Evolutionary conservation across 2,329 filamentous ascomycete genomes (phyloP).

Genomic region (Diplodia mutila): DNA sequence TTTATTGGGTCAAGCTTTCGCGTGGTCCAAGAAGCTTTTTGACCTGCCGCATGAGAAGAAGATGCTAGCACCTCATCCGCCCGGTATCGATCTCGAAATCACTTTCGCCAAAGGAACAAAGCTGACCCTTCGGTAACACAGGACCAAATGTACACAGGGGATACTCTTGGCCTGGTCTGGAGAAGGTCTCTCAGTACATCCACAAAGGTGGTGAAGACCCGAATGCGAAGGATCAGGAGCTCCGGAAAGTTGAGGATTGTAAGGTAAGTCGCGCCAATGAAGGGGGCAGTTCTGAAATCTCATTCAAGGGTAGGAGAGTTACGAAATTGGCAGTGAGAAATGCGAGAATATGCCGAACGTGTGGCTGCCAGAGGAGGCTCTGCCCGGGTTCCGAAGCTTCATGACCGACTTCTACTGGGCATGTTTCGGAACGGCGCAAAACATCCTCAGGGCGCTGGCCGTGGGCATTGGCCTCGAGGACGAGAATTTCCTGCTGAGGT

Average conservation of each 20-base stretch:
- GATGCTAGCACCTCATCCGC: constrained; percentile 54
- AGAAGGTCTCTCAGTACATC: constrained; percentile 51
- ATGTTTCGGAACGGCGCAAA: constrained; percentile 48
- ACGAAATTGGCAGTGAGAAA: constrained; percentile 53
- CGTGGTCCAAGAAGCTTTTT: constrained; percentile 50
- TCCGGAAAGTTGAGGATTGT: constrained; percentile 54
- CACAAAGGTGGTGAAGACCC: constrained; percentile 48
- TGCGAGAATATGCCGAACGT: constrained; percentile 48
- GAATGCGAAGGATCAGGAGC: constrained; percentile 47
- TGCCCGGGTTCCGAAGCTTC: constrained; percentile 53
- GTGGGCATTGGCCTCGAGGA: constrained; percentile 53
- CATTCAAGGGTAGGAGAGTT: constrained; percentile 37
- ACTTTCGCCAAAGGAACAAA: background rate
- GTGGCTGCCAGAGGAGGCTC: constrained; percentile 51
- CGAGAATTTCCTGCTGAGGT: constrained; percentile 49
- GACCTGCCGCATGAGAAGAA: constrained; percentile 51
- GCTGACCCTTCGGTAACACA: background rate
- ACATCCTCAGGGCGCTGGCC: constrained; percentile 53
- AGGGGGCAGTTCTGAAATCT: background rate
- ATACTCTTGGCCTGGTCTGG: constrained; percentile 60
- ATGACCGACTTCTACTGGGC: constrained; percentile 56
- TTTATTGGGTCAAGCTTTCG: constrained; percentile 50
- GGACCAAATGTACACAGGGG: constrained; percentile 54
- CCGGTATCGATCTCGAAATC: constrained; percentile 35
- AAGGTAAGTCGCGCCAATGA: constrained; percentile 46